phyloP scores from a whole-genome alignment of 2,329 filamentous ascomycete species.

The Microcyclosporella mali region DNA sequence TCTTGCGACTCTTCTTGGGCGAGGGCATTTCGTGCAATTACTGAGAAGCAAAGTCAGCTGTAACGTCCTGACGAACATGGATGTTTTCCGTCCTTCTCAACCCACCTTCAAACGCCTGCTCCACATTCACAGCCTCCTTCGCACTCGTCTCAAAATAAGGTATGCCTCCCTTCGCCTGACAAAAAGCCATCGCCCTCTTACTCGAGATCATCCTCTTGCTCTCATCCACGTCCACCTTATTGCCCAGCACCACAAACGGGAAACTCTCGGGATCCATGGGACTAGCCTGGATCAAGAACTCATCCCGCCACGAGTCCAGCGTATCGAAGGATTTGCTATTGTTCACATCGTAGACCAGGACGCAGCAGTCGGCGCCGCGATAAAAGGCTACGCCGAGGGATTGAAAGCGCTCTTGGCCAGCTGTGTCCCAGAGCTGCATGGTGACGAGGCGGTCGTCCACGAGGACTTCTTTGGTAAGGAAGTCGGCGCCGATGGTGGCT shows the following conservation, averaged over 20 bases:
- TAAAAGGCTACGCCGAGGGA: slow-evolving; percentile 97
- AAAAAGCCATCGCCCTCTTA: slow-evolving; percentile 97
- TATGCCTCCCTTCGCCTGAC: slow-evolving; percentile 93
- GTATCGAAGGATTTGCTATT: slow-evolving; percentile 99
- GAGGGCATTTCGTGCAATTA: slow-evolving; percentile 91
- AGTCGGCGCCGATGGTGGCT: slow-evolving; percentile 97
- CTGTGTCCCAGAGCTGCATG: slow-evolving; percentile 99
- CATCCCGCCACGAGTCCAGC: slow-evolving; percentile 95
- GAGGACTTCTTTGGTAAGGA: slow-evolving; percentile 93
- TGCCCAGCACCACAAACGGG: slow-evolving; percentile 94
- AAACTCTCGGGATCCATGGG: slow-evolving; percentile 96
- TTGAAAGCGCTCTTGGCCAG: slow-evolving; percentile 95
- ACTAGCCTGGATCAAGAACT: slow-evolving; percentile 95
- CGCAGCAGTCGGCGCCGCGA: slow-evolving; percentile 93
- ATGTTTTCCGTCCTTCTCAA: background rate
- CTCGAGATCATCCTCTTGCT: slow-evolving; percentile 88
- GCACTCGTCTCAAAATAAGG: slow-evolving; percentile 99
- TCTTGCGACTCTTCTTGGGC: slow-evolving; percentile 97
- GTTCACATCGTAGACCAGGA: slow-evolving; percentile 97
- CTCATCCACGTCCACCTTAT: slow-evolving; percentile 98
- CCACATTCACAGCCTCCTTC: slow-evolving; percentile 97
- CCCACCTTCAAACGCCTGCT: slow-evolving; percentile 68
- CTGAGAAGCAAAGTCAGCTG: slow-evolving; percentile 42
- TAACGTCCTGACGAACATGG: background rate
- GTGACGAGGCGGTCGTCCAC: slow-evolving; percentile 96